These are phyloP conservation scores for Xylogone sp. DNA, from an alignment of 2,329 filamentous ascomycete species.

Conservation along the genomic window DNA sequence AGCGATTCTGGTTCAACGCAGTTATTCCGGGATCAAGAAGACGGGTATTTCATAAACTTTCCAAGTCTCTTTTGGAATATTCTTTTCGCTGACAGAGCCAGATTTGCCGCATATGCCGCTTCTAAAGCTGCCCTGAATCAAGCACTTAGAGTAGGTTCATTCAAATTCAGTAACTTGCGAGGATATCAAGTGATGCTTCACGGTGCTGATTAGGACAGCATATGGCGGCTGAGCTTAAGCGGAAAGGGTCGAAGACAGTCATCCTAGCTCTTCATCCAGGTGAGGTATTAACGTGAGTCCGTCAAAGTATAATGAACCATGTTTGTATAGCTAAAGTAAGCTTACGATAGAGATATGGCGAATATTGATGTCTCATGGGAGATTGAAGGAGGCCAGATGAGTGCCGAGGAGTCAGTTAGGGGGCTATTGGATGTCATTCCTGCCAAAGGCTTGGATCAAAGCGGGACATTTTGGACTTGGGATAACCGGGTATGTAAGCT, in stretches of 20 bases:
- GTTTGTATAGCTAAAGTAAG: constrained; percentile 3
- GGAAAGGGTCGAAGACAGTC: constrained; percentile 26
- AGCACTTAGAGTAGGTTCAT: constrained; percentile 35
- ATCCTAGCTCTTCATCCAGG: constrained; percentile 54
- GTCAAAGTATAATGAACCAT: background rate
- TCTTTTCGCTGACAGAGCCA: background rate
- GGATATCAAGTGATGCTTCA: background rate
- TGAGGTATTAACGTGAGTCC: constrained; percentile 47
- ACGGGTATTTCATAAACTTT: constrained; percentile 29
- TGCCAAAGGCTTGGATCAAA: constrained; percentile 43
- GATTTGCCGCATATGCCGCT: constrained; percentile 52
- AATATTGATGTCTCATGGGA: constrained; percentile 48
- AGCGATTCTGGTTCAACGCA: constrained; percentile 50
- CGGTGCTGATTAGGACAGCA: constrained; percentile 27
- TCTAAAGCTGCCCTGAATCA: constrained; percentile 56
- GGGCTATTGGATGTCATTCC: constrained; percentile 48
- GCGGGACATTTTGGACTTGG: constrained; percentile 54
- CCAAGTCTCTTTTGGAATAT: background rate
- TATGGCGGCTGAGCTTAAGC: constrained; percentile 50
- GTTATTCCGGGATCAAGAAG: constrained; percentile 49
- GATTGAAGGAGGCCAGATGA: constrained; percentile 45
- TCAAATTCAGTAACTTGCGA: background rate
- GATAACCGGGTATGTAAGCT: constrained; percentile 40
- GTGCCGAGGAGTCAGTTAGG: constrained; percentile 42
- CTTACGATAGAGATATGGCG: constrained; percentile 43